These are phyloP conservation scores for Trichoderma erinaceum DNA, from an alignment of 495 filamentous ascomycete species.

Conservation along the genomic window DNA sequence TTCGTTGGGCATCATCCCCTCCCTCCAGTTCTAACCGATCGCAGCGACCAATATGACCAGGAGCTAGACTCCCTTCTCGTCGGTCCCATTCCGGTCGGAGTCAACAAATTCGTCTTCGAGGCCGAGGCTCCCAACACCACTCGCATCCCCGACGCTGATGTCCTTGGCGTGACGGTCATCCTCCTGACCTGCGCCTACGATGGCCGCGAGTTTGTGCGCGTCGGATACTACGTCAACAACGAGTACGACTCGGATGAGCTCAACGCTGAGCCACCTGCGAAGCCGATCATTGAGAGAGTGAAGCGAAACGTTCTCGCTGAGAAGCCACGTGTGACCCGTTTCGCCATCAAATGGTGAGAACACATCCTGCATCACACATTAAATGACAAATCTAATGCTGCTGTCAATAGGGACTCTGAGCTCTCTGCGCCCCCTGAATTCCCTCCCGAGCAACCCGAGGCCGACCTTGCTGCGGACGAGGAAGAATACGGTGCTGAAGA, in stretches of 20 bases:
- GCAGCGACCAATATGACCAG: conserved; percentile 89
- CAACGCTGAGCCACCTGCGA: conserved; percentile 76
- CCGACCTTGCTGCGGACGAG: conserved; percentile 78
- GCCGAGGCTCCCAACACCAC: conserved; percentile 84
- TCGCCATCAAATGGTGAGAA: conserved; percentile 94
- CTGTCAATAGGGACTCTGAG: conserved; percentile 73
- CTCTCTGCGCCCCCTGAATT: conserved; percentile 93
- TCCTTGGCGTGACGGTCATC: conserved; percentile 94
- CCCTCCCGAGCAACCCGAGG: conserved; percentile 95
- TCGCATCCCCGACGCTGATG: conserved; percentile 87
- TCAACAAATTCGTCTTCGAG: conserved; percentile 98
- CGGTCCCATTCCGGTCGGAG: conserved; percentile 89
- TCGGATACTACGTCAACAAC: conserved; percentile 98
- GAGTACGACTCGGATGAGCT: conserved; percentile 94
- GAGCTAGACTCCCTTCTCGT: conserved; percentile 95
- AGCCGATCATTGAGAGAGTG: conserved; percentile 87
- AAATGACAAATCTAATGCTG: conserved; percentile 21
- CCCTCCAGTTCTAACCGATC: conserved; percentile 24
- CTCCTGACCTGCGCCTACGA: conserved; percentile 96
- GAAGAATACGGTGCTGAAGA: conserved; percentile 86
- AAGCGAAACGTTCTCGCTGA: conserved; percentile 87
- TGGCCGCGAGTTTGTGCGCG: conserved; percentile 91
- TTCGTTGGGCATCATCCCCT: conserved; percentile 6
- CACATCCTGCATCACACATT: conserved; percentile 21
- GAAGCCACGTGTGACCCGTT: conserved; percentile 94